These are phyloP conservation scores for Leishmania amazonensis DNA, from an alignment of 208 protist species.

Conservation along the genomic window DNA sequence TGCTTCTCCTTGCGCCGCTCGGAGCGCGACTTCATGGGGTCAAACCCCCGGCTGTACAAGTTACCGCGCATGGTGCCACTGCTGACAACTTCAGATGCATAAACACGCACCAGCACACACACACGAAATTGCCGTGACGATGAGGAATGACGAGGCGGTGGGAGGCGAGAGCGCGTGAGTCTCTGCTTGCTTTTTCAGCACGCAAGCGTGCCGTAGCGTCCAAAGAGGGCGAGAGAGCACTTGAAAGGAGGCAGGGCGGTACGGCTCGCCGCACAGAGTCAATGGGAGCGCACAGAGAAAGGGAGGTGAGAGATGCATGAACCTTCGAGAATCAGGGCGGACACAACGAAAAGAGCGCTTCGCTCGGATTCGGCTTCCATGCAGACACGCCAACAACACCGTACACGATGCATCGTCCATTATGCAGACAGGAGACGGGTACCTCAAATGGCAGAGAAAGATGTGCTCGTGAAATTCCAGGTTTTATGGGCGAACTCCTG, in stretches of 20 bases:
- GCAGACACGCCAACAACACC: not conserved
- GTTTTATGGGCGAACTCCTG: not conserved
- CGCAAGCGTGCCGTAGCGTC: not conserved
- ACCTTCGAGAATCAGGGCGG: not conserved
- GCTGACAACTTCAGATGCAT: not conserved
- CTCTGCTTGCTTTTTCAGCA: not conserved
- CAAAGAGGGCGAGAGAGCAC: not conserved
- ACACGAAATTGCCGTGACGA: not conserved
- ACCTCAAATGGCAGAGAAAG: not conserved
- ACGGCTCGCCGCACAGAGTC: not conserved
- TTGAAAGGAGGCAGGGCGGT: not conserved
- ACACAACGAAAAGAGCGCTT: not conserved
- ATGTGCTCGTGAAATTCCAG: not conserved
- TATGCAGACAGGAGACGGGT: not conserved
- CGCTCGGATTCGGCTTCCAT: not conserved
- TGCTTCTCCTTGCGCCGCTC: constrained; percentile 69
- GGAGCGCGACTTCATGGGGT: constrained; percentile 85
- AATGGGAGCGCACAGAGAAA: not conserved
- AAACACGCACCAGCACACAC: not conserved
- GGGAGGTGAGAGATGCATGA: not conserved
- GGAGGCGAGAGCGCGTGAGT: not conserved
- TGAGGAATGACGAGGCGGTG: not conserved
- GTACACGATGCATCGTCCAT: not conserved
- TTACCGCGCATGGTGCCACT: constrained; percentile 72
- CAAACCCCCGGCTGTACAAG: constrained; percentile 60